phyloP scores from a whole-genome alignment of 768 basidiomycete species.

The Russula brevipes region DNA sequence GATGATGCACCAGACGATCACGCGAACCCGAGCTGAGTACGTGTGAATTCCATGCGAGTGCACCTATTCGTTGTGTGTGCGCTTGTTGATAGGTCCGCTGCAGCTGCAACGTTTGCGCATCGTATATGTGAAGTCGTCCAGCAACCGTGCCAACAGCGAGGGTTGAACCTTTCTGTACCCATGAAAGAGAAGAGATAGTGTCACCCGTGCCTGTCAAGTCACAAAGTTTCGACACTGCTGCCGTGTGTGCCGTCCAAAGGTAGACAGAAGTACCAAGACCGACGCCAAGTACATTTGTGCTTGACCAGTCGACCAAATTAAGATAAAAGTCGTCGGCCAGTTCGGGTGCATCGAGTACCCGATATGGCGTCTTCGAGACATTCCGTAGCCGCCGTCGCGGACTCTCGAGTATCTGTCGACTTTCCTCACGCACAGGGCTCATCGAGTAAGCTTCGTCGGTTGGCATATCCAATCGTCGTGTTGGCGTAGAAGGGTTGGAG shows the following conservation, averaged over 20 bases:
- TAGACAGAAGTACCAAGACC: conserved; percentile 91
- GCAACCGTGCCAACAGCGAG: conserved; percentile 91
- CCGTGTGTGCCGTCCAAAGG: conserved; percentile 94
- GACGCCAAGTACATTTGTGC: conserved; percentile 90
- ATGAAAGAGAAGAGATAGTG: conserved; percentile 81
- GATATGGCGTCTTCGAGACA: conserved; percentile 92
- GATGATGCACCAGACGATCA: conserved; percentile 85
- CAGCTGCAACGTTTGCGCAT: conserved; percentile 68
- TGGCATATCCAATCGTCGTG: conserved; percentile 68
- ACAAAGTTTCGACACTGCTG: conserved; percentile 86
- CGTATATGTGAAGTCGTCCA: conserved; percentile 89
- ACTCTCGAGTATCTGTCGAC: conserved; percentile 74
- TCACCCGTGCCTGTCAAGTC: conserved; percentile 64
- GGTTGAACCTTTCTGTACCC: conserved; percentile 90
- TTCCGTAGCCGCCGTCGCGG: conserved; percentile 75
- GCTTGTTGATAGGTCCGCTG: conserved; percentile 81
- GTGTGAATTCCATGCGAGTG: conserved; percentile 88
- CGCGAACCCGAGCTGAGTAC: conserved; percentile 87
- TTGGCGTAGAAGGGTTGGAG: conserved; percentile 50
- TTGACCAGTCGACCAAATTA: conserved; percentile 98
- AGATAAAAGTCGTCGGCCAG: conserved; percentile 98
- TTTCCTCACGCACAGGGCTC: conserved; percentile 82
- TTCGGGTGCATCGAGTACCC: conserved; percentile 95
- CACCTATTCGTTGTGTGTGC: conserved; percentile 86
- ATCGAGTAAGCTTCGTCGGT: conserved; percentile 86